Percentiles rank a stretch among this genome's conserved stretches.
phyloP scores from a whole-genome alignment of 305 asterid species.

The Fraxinus dipetala region DNA sequence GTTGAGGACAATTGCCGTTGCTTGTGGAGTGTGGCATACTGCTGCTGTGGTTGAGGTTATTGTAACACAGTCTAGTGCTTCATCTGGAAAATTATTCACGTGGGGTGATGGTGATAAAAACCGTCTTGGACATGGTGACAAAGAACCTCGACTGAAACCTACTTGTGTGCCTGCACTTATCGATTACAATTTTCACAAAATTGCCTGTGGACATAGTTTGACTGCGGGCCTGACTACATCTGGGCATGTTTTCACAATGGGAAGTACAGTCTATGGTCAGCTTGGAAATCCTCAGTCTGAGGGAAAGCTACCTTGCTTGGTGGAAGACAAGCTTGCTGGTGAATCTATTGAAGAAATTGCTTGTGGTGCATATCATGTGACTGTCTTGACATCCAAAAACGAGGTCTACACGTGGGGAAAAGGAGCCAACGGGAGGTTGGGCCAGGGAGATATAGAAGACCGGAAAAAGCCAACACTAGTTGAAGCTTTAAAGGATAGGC shows the following conservation, averaged over 20 bases:
- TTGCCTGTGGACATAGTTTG: constrained; percentile 91
- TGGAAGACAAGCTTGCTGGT: constrained; percentile 64
- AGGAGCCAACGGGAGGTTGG: constrained; percentile 95
- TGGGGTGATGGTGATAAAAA: constrained; percentile 99
- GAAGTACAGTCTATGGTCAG: constrained; percentile 90
- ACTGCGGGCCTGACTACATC: constrained; percentile 84
- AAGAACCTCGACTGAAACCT: constrained; percentile 80
- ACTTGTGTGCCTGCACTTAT: constrained; percentile 90
- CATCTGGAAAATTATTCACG: constrained; percentile 87
- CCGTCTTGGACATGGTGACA: constrained; percentile 96
- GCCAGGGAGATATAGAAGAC: constrained; percentile 95
- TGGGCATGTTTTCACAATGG: constrained; percentile 87
- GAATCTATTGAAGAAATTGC: constrained; percentile 78
- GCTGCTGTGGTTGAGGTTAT: constrained; percentile 96
- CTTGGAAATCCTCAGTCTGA: constrained; percentile 84
- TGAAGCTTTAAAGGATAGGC: constrained; percentile 80
- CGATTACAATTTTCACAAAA: constrained; percentile 72
- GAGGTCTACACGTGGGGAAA: constrained; percentile 98
- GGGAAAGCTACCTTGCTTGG: constrained; percentile 79
- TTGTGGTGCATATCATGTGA: constrained; percentile 90
- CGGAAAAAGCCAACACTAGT: constrained; percentile 73
- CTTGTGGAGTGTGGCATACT: constrained; percentile 99
- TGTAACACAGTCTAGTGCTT: constrained; percentile 67
- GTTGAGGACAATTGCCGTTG: constrained; percentile 78
- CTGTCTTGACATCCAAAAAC: constrained; percentile 73